Conservation (phyloP, 805 yeast species). For the Ogataea polymorpha region DNA sequence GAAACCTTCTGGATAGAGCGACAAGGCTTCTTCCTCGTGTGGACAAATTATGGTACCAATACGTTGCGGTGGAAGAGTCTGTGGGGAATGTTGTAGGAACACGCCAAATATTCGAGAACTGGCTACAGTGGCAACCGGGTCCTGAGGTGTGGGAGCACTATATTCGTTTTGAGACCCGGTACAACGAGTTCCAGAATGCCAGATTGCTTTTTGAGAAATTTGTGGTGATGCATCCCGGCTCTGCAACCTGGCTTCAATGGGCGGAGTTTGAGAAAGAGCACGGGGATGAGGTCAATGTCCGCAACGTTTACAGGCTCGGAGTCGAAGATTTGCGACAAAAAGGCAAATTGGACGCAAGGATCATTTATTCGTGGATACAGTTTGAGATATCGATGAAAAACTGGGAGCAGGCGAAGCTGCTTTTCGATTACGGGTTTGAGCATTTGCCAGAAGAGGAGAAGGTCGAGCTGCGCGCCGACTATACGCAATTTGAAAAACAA, state of each 20-base stretch:
- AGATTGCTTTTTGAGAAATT: conserved; percentile 57
- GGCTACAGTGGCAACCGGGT: conserved; percentile 78
- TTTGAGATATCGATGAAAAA: conserved; percentile 68
- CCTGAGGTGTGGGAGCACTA: conserved; percentile 71
- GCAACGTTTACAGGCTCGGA: conserved; percentile 67
- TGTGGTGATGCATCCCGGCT: conserved; percentile 49
- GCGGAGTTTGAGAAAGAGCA: conserved; percentile 59
- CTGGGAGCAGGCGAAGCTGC: conserved; percentile 57
- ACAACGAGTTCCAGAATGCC: conserved; percentile 48
- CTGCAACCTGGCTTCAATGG: conserved; percentile 74
- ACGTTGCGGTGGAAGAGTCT: conserved; percentile 79
- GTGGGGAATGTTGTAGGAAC: conserved; percentile 61
- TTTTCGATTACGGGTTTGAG: conserved; percentile 51
- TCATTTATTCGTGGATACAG: conserved; percentile 55
- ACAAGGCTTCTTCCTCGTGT: conserved; percentile 70
- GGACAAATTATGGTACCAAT: conserved; percentile 83
- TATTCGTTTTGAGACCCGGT: conserved; percentile 68
- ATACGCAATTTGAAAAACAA: conserved; percentile 61
- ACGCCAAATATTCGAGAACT: conserved; percentile 64
- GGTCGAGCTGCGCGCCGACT: conserved; percentile 39
- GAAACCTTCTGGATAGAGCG: conserved; percentile 80
- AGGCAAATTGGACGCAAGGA: conserved; percentile 35
- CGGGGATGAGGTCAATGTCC: conserved; percentile 43
- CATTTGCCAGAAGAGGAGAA: conserved; percentile 33
- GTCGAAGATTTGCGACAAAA: conserved; percentile 47